Base-by-base conservation (phyloP, 2,329 filamentous ascomycete genomes). In the Xylariales sp. region DNA sequence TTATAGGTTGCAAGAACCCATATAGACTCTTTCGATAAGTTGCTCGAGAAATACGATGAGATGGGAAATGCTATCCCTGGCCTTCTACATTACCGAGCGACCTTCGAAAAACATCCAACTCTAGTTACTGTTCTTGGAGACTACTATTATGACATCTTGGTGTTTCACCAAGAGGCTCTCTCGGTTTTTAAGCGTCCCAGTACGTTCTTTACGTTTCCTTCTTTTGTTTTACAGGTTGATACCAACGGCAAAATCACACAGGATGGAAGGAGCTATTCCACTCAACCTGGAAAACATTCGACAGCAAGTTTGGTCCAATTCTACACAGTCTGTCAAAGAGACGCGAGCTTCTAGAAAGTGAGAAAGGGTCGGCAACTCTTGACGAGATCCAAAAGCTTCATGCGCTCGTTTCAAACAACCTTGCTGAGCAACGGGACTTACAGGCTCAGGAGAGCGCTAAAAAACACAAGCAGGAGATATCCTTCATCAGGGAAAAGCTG, bases 271-370 rank as follows among this genome's bases (percentile, higher is more conserved):
- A 43, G 0, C 23, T 67, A n/a, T 64, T 67, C 16, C 61, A 67
- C 50, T 67, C 65, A 5, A 45, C 65, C 1, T 67, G 65, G 61
- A 67, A 61, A 45, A 67, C 54, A 3, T 67, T 67, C 12, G 34
- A 67, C 45, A 64, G 8, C 28, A 55, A 60, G 16, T 60, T 67
- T 12, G 28, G 39, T 10, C 65, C 65, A n/a, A 67, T 67, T 45
- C 30, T 67, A 7, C 53, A 55, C 14, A 67, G 61, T 39, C 16
- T 67, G 14, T 18, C 18, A 8, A 64, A 39, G 4, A 46, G 65
- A 39, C 53, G 55, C 5, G 55, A 64, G 9, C 43, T 59, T 5
- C 34, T 65, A 18, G 62, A 65, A 36, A 65, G 62, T n/a, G 62
- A 65, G 30, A 65, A 65, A 39, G 45, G 8, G 18, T 65, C 62